Evolutionary conservation across 345 rosid species (phyloP).

Genomic region (Salix viminalis): DNA sequence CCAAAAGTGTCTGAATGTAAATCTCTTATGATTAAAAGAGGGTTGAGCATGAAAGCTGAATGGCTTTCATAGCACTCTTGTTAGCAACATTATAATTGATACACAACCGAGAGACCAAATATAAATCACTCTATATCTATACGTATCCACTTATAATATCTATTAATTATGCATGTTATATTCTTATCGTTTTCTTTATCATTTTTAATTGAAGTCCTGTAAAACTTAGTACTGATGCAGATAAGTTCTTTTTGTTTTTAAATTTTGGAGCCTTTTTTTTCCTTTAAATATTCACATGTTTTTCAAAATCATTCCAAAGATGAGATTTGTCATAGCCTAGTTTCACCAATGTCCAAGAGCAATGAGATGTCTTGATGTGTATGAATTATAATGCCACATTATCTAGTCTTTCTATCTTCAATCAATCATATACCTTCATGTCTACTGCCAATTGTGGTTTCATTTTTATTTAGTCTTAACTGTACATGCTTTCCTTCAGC

Average conservation of each 20-base stretch:
- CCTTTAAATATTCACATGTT: background rate
- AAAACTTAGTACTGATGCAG: background rate
- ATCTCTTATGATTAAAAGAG: background rate
- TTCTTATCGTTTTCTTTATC: background rate
- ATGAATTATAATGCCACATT: background rate
- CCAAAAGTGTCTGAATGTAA: background rate
- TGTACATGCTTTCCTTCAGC: background rate
- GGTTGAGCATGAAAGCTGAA: background rate
- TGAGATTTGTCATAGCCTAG: background rate
- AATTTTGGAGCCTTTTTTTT: background rate
- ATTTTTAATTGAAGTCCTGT: background rate
- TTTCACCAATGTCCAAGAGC: background rate
- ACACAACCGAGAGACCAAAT: background rate
- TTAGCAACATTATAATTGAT: background rate
- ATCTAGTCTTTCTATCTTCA: background rate
- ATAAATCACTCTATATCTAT: background rate
- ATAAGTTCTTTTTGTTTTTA: background rate
- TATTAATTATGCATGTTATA: background rate
- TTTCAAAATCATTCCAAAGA: background rate
- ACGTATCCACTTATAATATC: background rate
- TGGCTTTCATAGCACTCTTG: background rate
- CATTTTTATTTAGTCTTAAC: background rate
- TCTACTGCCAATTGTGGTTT: background rate
- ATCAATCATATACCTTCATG: background rate
- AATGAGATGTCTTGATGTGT: background rate